Percentiles rank a stretch among this genome's conserved stretches.
phyloP scores from a whole-genome alignment of 176 grass and related monocot species.

The Ananas comosus region DNA sequence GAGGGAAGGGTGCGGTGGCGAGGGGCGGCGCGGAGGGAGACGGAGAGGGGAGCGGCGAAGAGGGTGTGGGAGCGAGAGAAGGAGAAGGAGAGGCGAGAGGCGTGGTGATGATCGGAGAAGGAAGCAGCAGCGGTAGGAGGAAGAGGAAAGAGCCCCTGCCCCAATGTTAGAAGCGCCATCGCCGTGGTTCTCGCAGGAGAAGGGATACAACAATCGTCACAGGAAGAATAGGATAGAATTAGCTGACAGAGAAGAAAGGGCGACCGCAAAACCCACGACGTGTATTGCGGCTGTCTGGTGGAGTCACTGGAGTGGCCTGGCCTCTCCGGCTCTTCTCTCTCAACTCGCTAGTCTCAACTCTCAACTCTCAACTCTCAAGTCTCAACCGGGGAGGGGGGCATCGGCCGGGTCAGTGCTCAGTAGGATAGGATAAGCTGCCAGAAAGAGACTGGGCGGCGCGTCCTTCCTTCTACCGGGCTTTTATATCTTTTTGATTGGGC shows the following conservation, averaged over 20 bases:
- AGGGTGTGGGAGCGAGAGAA: constrained; percentile 21
- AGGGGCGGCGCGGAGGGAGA: constrained; percentile 2
- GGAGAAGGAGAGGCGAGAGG: constrained; percentile 29
- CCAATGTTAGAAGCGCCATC: constrained; percentile 49
- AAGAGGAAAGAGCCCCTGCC: constrained; percentile 23
- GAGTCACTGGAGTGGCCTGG: too few species aligned
- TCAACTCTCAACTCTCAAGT: too few species aligned
- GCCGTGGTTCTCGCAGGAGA: background rate
- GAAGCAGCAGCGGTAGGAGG: constrained; percentile 7
- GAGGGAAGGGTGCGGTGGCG: background rate
- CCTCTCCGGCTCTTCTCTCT: too few species aligned
- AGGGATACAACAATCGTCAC: background rate
- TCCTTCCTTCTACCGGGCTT: background rate
- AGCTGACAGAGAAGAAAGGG: too few species aligned
- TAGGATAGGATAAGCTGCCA: background rate
- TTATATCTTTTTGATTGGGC: too few species aligned
- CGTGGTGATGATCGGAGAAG: constrained; percentile 17
- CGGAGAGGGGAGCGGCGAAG: background rate
- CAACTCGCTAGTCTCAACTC: too few species aligned
- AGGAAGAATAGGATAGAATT: too few species aligned
- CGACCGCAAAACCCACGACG: too few species aligned
- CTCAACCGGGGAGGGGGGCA: too few species aligned
- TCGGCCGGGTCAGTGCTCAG: too few species aligned
- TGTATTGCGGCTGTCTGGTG: too few species aligned
- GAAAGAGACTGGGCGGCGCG: background rate